Evolutionary conservation across 2,329 filamentous ascomycete species (phyloP).

Genomic region (Grosmannia penicillata): DNA sequence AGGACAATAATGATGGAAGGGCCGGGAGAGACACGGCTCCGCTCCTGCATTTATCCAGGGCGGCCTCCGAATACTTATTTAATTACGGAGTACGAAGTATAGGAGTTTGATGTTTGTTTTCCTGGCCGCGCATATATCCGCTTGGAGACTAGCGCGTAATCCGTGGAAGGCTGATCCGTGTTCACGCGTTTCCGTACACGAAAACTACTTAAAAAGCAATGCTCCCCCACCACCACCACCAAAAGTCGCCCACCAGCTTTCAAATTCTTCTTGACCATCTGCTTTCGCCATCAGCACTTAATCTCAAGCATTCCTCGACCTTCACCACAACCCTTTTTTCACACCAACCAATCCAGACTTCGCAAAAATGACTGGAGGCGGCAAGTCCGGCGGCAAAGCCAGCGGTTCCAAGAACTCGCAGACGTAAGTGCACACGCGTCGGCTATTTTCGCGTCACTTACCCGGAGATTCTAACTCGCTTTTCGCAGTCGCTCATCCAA

Average conservation of each 20-base stretch:
- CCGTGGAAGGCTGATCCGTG: constrained; percentile 31
- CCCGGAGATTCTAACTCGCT: constrained; percentile 22
- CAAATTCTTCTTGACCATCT: constrained; percentile 23
- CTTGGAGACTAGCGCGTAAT: constrained; percentile 17
- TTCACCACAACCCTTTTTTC: constrained; percentile 15
- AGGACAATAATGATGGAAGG: no score
- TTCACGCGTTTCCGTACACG: constrained; percentile 25
- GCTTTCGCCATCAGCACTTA: constrained; percentile 15
- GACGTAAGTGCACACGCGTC: constrained; percentile 57
- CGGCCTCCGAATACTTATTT: background rate
- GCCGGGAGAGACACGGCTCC: no score
- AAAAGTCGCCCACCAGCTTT: constrained; percentile 20
- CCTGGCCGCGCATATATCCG: constrained; percentile 6
- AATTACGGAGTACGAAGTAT: background rate
- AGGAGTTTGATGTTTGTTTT: constrained; percentile 5
- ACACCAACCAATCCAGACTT: constrained; percentile 18
- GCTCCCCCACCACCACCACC: constrained; percentile 24
- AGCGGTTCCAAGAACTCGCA: constrained; percentile 98
- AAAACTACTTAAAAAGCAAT: constrained; percentile 42
- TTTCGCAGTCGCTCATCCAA: constrained; percentile 80
- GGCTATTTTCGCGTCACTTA: constrained; percentile 7
- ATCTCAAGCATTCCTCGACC: constrained; percentile 11
- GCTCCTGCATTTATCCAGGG: background rate
- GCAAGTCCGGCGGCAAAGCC: constrained; percentile 99
- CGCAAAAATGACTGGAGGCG: constrained; percentile 98